These are phyloP conservation scores for Silene conica DNA, from an alignment of 148 eudicot species.

Conservation along the genomic window DNA sequence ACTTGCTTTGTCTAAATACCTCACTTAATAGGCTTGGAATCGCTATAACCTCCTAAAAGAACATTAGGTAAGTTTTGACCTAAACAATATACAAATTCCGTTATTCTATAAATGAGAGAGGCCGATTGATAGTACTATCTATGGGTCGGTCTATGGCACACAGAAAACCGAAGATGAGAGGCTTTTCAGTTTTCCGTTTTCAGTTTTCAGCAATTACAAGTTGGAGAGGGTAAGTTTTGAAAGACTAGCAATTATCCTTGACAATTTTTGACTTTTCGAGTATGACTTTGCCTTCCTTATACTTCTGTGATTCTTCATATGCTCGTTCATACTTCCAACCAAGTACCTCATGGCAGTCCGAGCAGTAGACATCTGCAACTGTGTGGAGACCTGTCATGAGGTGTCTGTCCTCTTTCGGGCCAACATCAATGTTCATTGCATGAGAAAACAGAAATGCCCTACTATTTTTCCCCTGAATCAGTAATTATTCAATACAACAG, in stretches of 20 bases:
- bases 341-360: constrained; percentile 62
- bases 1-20: no score
- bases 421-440: constrained; percentile 61
- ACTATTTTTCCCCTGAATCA: constrained; percentile 57
- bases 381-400: constrained; percentile 85
- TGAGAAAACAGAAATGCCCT: constrained; percentile 83
- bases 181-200: no score
- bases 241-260: constrained; percentile 55
- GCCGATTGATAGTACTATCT: no score
- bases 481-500: background rate
- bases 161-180: background rate
- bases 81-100: background rate
- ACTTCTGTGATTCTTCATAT: constrained; percentile 71
- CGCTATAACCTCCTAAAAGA: no score
- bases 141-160: no score
- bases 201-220: background rate
- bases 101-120: background rate
- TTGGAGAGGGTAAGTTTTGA: background rate
- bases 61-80: no score
- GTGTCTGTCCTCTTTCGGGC: constrained; percentile 75
- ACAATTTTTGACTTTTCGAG: constrained; percentile 74
- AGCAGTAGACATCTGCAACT: constrained; percentile 69
- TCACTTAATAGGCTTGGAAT: no score
- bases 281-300: constrained; percentile 78
- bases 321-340: constrained; percentile 87